A percentile compares a stretch with the other conserved stretches of the same genome.
Evolutionary conservation across 306 rosid genomes (phyloP).

Genomic region (Luffa aegyptiaca): DNA sequence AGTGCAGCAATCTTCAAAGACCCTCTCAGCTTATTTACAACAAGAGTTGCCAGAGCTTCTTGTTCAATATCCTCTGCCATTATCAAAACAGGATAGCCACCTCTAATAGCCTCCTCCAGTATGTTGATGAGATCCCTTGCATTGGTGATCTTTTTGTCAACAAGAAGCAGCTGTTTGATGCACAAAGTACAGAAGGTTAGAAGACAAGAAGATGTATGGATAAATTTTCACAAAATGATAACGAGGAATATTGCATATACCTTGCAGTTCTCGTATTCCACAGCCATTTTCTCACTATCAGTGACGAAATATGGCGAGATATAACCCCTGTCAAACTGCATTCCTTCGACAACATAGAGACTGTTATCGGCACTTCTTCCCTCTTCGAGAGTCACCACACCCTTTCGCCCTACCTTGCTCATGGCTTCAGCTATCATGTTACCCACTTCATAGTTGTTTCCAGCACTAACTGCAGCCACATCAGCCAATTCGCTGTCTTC

Average conservation of each 20-base stretch:
- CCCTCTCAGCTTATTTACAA: conserved; percentile 95
- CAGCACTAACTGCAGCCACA: conserved; percentile 99
- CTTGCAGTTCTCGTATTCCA: conserved; percentile 95
- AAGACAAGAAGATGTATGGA: background rate
- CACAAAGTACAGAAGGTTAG: background rate
- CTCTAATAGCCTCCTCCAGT: conserved; percentile 88
- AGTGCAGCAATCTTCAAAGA: conserved; percentile 95
- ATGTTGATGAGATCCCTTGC: conserved; percentile 90
- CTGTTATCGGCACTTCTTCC: conserved; percentile 93
- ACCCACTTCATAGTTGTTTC: conserved; percentile 90
- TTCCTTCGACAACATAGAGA: conserved; percentile 94
- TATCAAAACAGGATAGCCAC: conserved; percentile 74
- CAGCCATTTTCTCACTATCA: conserved; percentile 95
- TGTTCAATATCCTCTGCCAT: conserved; percentile 95
- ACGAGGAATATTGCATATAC: conserved; percentile 16
- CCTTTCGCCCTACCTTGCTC: conserved; percentile 97
- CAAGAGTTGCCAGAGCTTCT: conserved; percentile 95
- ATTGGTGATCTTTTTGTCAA: conserved; percentile 85
- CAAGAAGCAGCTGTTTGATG: conserved; percentile 74
- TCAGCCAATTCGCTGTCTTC: conserved; percentile 96
- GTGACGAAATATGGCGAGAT: conserved; percentile 97
- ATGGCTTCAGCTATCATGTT: conserved; percentile 96
- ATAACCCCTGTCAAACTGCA: conserved; percentile 99
- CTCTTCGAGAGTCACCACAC: conserved; percentile 98
- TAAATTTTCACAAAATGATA: background rate